phyloP scores from a whole-genome alignment of 2,329 filamentous ascomycete genomes.

The Microcyclospora tardicrescens region DNA sequence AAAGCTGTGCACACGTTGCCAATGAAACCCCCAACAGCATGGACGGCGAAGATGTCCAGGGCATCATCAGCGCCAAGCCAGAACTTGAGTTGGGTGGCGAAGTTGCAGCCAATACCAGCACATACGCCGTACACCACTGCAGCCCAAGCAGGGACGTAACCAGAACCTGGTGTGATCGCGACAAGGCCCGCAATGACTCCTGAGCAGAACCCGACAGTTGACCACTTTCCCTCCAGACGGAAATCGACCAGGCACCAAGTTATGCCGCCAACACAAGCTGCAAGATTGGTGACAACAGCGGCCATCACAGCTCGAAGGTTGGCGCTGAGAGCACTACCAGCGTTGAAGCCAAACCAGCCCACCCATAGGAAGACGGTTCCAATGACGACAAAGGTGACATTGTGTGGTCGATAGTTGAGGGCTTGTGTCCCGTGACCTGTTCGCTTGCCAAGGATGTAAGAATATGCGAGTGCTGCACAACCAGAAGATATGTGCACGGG shows the following conservation, averaged over 20 bases:
- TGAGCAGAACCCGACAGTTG: slow-evolving; percentile 84
- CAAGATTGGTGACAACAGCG: slow-evolving; percentile 71
- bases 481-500: slow-evolving; percentile 87
- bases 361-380: slow-evolving; percentile 92
- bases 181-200: slow-evolving; percentile 80
- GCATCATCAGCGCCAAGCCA: slow-evolving; percentile 69
- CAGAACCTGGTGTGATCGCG: slow-evolving; percentile 77
- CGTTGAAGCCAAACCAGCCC: slow-evolving; percentile 93
- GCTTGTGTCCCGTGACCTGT: slow-evolving; percentile 75
- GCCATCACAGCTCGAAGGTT: slow-evolving; percentile 81
- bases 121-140: slow-evolving; percentile 67
- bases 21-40: slow-evolving; percentile 63
- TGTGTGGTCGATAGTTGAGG: slow-evolving; percentile 84
- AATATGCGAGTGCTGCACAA: slow-evolving; percentile 73
- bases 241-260: slow-evolving; percentile 88
- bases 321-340: slow-evolving; percentile 65
- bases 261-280: slow-evolving; percentile 71
- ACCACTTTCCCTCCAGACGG: slow-evolving; percentile 80
- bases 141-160: slow-evolving; percentile 74
- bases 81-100: slow-evolving; percentile 85
- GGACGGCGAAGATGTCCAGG: slow-evolving; percentile 78
- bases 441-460: slow-evolving; percentile 79
- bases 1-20: slow-evolving; percentile 70
- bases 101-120: slow-evolving; percentile 70
- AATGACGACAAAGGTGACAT: slow-evolving; percentile 83